Evolutionary conservation across 2,329 filamentous ascomycete species (phyloP).

Genomic region (Aspergillus novoparasiticus): DNA sequence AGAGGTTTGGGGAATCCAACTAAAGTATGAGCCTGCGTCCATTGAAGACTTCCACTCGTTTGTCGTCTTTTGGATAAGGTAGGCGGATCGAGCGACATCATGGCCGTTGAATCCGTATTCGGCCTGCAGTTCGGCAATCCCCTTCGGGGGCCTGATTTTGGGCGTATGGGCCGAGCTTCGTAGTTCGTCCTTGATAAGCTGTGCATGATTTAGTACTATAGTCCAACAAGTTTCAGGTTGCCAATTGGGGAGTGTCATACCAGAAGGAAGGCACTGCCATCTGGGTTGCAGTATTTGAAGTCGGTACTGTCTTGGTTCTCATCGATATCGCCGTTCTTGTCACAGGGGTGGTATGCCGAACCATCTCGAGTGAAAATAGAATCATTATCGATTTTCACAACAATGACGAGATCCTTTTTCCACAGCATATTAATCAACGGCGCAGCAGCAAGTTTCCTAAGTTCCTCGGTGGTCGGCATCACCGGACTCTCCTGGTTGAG

Average conservation of each 20-base stretch:
- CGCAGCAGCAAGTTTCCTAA: neutral
- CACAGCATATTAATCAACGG: neutral
- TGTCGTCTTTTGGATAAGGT: too few relatives aligned
- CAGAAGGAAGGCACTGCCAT: neutral
- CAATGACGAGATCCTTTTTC: neutral
- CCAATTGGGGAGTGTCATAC: neutral
- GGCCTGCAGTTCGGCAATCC: neutral
- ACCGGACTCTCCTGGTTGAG: neutral
- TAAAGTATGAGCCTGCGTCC: neutral
- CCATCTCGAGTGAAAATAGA: neutral
- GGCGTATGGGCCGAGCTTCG: too few relatives aligned
- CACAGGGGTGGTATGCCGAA: neutral
- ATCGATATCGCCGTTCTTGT: neutral
- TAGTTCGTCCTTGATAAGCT: neutral
- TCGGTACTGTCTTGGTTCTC: neutral
- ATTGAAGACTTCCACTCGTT: neutral
- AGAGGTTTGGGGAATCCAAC: slow-evolving; percentile 1
- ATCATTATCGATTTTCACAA: neutral
- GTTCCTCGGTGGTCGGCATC: neutral
- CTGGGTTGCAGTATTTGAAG: neutral
- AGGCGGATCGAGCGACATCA: too few relatives aligned
- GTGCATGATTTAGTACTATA: neutral
- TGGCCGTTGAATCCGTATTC: too few relatives aligned
- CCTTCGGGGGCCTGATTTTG: neutral
- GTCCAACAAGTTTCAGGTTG: neutral